Base-by-base conservation (phyloP, 805 yeast genomes). In the Pichia paraexigua region DNA sequence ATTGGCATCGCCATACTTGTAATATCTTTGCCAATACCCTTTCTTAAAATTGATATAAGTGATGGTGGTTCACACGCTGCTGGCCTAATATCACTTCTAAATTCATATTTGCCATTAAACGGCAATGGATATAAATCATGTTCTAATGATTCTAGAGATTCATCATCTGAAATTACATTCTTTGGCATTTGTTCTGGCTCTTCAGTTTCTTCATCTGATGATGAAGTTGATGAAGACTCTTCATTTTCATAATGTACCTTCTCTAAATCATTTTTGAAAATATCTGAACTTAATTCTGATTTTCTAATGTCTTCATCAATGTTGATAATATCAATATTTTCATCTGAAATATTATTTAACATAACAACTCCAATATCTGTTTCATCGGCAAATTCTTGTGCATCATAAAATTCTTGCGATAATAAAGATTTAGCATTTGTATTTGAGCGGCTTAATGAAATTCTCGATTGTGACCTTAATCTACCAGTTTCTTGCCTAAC, bases 1-100 rank as follows among this genome's bases (percentile, higher is more conserved):
- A 94, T 96, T 1, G 99, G 99, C 91, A 92, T 90, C 0, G 96
- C 83, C 44, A 91, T 78, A 1, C 89, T 75, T 0, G 90, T 76
- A 52, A 94, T 65, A 66, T 92, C 98, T 62, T 91, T 92, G 21
- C 97, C 97, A 12, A 92, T 94, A 59, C 89, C 90, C 65, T 91
- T 91, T 52, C 96, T 77, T 47, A 94, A 74, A 59, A 90, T 80
- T 1, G 88, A 77, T 50, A 92, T 71, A 37, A 92, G 67, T 56
- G 94, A 85, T 12, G 97, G 97, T 3, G 98, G 98, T 0, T 80
- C 70, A 35, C 82, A 75, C 0, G 70, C 72, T 49, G 87, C 77
- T n/a, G 71, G 71, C 3, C 74, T 75, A 17, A 91, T 73, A 53
- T 79, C 85, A 27, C 67, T 64, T 53, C 90, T 76, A 53, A 95